Base-by-base conservation (phyloP, 257 asterid genomes). In the Ocimum tenuiflorum region DNA sequence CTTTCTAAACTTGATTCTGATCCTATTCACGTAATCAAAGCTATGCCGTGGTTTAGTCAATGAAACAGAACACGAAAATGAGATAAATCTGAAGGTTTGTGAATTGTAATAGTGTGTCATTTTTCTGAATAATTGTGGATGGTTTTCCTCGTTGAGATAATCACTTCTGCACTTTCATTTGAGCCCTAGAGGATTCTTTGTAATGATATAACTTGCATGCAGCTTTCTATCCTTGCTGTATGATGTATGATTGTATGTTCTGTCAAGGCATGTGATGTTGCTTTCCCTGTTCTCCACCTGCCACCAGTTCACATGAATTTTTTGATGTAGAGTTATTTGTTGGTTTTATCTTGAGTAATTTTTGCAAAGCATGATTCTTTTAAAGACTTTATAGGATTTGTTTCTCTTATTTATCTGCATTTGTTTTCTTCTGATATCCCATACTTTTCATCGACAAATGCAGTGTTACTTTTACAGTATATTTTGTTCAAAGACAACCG, bases 1-100 rank as follows among this genome's bases (percentile, higher is more conserved):
- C 51, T 51, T 74, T 65, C 75, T 71, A 42, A 69, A 20, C 82
- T 66, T 73, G 55, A 46, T 13, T 57, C 33, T 36, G 51, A 31
- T 68, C 50, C 53, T 55, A 71, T 68, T 48, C 35, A 9, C 42
- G 11, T 3, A 39, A 35, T 53, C 14, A 53, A 51, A 54, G 36
- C 7, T 33, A 8, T 19, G 33, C 33, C 15, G 20, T 54, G 67
- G 43, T 39, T 33, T 62, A 38, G 50, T 73, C 38, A 20, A 43
- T 53, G 19, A 42, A 11, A 24, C 52, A 59, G 47, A 42, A 60
- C 58, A 67, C 20, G 19, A 10, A 47, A 73, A 49, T 50, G 15
- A 10, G 29, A 42, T 38, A 29, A 52, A 52, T 59, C 24, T 60
- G 58, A 18, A 42, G 46, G 17, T 48, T 46, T 71, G 52, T n/a